Evolutionary conservation across 2,329 filamentous ascomycete species (phyloP).

Genomic region (Colletotrichum kahawae): DNA sequence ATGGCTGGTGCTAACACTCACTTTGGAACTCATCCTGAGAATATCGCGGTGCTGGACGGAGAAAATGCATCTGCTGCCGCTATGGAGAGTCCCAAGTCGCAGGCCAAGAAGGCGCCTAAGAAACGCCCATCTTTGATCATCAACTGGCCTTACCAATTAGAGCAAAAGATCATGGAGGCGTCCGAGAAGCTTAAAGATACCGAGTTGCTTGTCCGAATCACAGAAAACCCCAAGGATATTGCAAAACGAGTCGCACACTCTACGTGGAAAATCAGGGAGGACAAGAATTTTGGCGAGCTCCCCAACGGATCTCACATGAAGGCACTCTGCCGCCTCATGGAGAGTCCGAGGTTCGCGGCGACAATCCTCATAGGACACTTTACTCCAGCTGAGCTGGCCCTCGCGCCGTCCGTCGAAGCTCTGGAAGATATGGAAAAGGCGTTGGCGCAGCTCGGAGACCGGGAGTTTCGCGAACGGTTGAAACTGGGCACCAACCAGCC

Average conservation of each 20-base stretch:
- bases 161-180: constrained; percentile 17
- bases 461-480: constrained; percentile 29
- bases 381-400: constrained; percentile 31
- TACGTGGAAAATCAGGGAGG: constrained; percentile 30
- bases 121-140: background rate
- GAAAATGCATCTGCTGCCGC: background rate
- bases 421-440: constrained; percentile 29
- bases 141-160: constrained; percentile 27
- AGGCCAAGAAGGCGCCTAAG: background rate
- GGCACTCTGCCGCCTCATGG: constrained; percentile 30
- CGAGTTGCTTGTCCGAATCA: background rate
- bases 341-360: constrained; percentile 33
- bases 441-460: constrained; percentile 29
- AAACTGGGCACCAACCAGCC: constrained; percentile 16
- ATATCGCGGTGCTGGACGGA: background rate
- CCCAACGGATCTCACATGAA: constrained; percentile 40
- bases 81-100: background rate
- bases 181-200: background rate
- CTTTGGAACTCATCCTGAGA: constrained; percentile 30
- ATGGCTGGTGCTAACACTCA: constrained; percentile 41
- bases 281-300: constrained; percentile 31
- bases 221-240: background rate
- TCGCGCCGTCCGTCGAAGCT: constrained; percentile 25
- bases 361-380: constrained; percentile 32
- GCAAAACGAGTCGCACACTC: constrained; percentile 25